Conservation (phyloP, 768 basidiomycete species). For the Mycena vitilis region DNA sequence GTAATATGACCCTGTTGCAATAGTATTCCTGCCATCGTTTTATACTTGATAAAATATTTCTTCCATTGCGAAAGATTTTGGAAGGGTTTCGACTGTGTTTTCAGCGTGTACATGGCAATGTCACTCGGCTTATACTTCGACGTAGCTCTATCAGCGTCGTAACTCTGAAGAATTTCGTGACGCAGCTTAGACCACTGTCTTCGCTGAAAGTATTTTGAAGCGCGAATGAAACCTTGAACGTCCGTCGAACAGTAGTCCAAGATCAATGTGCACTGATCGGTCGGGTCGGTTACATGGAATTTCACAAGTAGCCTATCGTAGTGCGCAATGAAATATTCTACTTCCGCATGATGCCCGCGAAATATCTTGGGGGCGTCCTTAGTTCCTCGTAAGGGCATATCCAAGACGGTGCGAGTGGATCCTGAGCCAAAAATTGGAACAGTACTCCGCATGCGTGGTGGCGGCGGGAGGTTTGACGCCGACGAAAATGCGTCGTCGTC, state of each 20-base stretch:
- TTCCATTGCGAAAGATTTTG: constrained; percentile 21
- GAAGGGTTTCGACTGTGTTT: background rate
- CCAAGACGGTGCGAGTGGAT: background rate
- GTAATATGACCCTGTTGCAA: constrained; percentile 1
- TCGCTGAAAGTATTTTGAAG: background rate
- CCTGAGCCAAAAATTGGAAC: too few species aligned
- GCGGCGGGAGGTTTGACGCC: too few species aligned
- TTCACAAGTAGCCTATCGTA: background rate
- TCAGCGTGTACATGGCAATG: background rate
- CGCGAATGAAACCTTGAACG: background rate
- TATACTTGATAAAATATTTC: constrained; percentile 22
- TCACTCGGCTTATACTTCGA: constrained; percentile 11
- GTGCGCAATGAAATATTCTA: background rate
- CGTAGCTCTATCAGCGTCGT: constrained; percentile 12
- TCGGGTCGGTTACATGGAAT: too few species aligned
- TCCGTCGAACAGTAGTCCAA: background rate
- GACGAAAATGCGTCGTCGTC: too few species aligned
- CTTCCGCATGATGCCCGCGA: background rate
- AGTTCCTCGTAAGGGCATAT: background rate
- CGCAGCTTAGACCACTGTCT: background rate
- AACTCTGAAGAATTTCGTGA: constrained; percentile 17
- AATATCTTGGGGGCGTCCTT: background rate
- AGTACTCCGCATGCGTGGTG: too few species aligned
- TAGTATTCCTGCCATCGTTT: constrained; percentile 13
- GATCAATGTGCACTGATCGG: too few species aligned